Percentiles rank a stretch among this genome's conserved stretches.
Conservation (phyloP, 2,329 filamentous ascomycete genomes). For the Mollisiaceae sp. region DNA sequence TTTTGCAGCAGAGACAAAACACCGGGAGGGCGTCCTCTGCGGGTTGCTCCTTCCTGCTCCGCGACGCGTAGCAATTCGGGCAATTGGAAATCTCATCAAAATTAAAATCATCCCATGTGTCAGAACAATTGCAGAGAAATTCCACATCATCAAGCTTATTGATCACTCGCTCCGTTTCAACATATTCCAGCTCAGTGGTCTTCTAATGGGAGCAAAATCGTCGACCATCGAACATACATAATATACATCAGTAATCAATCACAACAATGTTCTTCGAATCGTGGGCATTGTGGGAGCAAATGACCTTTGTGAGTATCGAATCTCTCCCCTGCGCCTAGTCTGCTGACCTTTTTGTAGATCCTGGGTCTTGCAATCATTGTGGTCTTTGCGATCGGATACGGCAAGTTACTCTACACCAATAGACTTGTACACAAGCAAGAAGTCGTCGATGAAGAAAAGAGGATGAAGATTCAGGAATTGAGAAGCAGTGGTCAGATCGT, state of each 20-base stretch:
- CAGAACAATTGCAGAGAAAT: not conserved
- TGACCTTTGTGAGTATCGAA: slow-evolving; percentile 76
- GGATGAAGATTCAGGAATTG: slow-evolving; percentile 57
- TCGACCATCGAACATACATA: not conserved
- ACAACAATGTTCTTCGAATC: slow-evolving; percentile 61
- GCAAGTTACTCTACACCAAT: slow-evolving; percentile 70
- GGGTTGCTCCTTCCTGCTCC: slow-evolving; percentile 1
- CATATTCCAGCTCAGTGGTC: not conserved
- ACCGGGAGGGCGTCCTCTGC: not conserved
- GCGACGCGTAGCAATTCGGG: not conserved
- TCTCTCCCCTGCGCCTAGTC: not conserved
- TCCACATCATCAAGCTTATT: not conserved
- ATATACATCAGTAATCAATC: slow-evolving; percentile 7
- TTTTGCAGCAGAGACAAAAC: not conserved
- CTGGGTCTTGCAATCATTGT: slow-evolving; percentile 72
- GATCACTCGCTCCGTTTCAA: not conserved
- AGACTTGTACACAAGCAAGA: slow-evolving; percentile 61
- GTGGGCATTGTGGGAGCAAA: slow-evolving; percentile 87
- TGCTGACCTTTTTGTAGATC: slow-evolving; percentile 57
- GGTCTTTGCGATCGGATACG: slow-evolving; percentile 70
- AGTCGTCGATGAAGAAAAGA: slow-evolving; percentile 69
- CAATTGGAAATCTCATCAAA: slow-evolving; percentile 5
- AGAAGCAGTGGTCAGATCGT: slow-evolving; percentile 54
- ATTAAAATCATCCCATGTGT: not conserved
- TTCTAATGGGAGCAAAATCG: not conserved